Evolutionary conservation across 345 rosid species (phyloP), one percentile per base, ranked within the genome.

Genomic region (Cardiospermum halicacabum): DNA sequence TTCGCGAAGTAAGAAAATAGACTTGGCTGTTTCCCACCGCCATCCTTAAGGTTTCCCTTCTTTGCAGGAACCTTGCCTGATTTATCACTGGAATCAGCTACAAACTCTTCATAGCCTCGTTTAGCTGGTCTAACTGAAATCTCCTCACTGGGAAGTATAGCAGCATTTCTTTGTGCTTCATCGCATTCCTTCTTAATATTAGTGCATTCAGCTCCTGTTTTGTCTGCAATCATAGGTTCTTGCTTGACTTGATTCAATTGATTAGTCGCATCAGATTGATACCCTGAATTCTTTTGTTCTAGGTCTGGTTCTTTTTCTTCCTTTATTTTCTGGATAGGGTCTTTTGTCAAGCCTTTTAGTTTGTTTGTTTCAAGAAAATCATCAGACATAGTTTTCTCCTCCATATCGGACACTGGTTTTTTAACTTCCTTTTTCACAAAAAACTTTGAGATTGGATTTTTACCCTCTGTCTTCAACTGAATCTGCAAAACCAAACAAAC

Each of bases 361-460:
- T 11, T 25, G 36, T 59, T 72, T 5, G 25, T 53, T 36, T 53
- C 32, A 0, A 55, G 50, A 36, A 75, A 69, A 34, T 74, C 48
- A 11, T 60, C 70, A 19, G 3, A 42, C 1, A 61, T 42, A 49
- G 53, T 30, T 64, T 50, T 64, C 60, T 72, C 74, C 53, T 76
- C 81, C 19, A 11, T 56, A 31, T 65, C 40, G 39, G 56, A 61
- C 66, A 77, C 75, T 30, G 59, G 60, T 56, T 89, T 83, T 64
- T 71, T 84, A 16, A 79, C 68, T 51, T 64, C 81, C 80, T 82
- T 84, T 59, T 62, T 65, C 21, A 77, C 64, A 75, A 88, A 93
- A 71, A 88, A 93, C 65, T 84, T 90, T 5, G 95, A 82, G 76
- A 93, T 90, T 40, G 77, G 70, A 62, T 72, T 78, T 56, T 82